Evolutionary conservation across 2,329 filamentous ascomycete genomes (phyloP).

Genomic region (Seiridium cupressi): DNA sequence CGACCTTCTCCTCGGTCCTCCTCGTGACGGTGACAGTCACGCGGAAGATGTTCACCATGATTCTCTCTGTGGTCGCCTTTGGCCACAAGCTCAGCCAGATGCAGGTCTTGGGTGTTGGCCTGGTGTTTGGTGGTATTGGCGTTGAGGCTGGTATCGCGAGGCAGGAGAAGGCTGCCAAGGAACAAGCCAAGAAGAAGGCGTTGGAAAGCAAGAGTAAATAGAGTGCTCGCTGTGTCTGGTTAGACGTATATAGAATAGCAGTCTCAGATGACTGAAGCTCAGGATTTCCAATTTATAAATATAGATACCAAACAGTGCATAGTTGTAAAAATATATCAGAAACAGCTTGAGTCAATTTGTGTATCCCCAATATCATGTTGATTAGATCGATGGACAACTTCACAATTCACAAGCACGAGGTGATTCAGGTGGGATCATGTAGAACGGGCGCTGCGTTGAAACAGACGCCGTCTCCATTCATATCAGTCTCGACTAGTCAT

Average conservation of each 20-base stretch:
- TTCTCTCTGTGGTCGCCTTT: slow-evolving; percentile 91
- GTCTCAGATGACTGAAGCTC: no score
- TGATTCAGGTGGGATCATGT: neutral
- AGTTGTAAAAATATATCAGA: neutral
- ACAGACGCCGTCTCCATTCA: neutral
- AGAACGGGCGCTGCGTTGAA: neutral
- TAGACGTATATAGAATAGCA: no score
- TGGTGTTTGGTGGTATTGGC: slow-evolving; percentile 95
- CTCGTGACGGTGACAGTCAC: slow-evolving; percentile 97
- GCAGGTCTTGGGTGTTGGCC: slow-evolving; percentile 88
- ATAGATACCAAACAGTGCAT: neutral
- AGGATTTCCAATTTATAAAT: no score
- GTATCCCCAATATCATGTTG: neutral
- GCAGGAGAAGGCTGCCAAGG: slow-evolving; percentile 80
- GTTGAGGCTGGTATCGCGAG: slow-evolving; percentile 82
- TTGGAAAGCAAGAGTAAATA: slow-evolving; percentile 13
- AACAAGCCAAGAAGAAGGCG: slow-evolving; percentile 55
- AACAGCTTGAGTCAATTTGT: no score
- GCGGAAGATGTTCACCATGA: slow-evolving; percentile 99
- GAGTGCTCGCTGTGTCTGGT: no score
- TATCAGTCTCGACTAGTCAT: neutral
- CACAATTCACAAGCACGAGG: neutral
- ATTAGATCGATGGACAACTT: neutral
- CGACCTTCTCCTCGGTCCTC: slow-evolving; percentile 86
- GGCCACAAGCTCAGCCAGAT: slow-evolving; percentile 83